phyloP scores from a whole-genome alignment of 2,329 filamentous ascomycete species.

The Trichoderma harzianum region DNA sequence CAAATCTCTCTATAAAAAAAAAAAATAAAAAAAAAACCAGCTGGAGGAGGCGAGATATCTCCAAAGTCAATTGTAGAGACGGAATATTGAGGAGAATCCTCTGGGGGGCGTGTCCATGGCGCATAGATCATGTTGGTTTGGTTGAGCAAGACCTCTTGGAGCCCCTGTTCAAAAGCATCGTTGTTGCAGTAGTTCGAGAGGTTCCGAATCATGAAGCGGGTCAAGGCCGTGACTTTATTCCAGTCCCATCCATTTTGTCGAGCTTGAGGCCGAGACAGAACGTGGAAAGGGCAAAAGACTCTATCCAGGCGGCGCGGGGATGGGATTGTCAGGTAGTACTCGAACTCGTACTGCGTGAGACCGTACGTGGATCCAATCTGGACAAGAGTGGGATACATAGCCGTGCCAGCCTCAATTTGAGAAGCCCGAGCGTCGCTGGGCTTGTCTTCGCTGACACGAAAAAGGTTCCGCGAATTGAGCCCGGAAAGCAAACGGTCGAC shows the following conservation, averaged over 20 bases:
- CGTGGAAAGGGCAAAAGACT: neutral
- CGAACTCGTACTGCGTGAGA: neutral
- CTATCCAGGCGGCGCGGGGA: neutral
- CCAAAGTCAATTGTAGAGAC: neutral
- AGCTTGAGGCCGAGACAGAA: neutral
- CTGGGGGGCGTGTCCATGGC: no score
- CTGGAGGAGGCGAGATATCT: neutral
- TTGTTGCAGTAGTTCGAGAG: neutral
- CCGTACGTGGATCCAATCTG: neutral
- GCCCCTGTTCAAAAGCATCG: no score
- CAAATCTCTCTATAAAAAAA: neutral
- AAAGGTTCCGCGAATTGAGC: neutral
- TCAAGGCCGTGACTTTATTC: neutral
- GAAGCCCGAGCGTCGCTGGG: neutral
- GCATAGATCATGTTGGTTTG: no score
- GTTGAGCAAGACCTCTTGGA: no score
- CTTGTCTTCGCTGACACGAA: neutral
- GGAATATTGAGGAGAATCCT: no score
- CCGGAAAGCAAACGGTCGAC: neutral
- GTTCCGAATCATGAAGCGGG: no score
- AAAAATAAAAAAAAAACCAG: neutral
- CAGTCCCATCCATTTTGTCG: neutral
- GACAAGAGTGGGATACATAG: neutral
- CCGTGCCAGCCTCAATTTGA: neutral
- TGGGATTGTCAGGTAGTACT: neutral